Evolutionary conservation across 768 basidiomycete genomes (phyloP), one percentile per base, ranked within the genome.

Genomic region (Wakefieldia striispora): DNA sequence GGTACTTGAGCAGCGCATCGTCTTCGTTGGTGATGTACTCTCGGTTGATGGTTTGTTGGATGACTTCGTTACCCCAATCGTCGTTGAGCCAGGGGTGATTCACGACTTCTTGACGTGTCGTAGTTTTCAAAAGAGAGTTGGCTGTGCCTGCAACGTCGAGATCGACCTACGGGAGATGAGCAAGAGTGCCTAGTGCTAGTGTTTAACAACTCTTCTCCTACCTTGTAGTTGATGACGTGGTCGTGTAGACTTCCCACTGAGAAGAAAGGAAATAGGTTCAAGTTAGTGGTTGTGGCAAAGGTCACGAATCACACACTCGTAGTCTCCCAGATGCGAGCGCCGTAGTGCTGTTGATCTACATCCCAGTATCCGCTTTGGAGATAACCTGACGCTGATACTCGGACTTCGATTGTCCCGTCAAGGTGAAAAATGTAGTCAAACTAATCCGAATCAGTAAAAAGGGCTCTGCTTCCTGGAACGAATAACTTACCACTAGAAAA

Each of bases 341-440:
- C 84, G 56, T 84, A 84, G 0, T 67, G 57, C 4, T 68, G 68
- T 63, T 82, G 77, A 16, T 71, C 60, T 1, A 69, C 51, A 29
- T 78, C 75, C 76, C 80, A 84, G 60, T 73, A 81, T 12, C 78
- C 82, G 38, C 79, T 82, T 67, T 85, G 84, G 45, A 86, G 69
- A 59, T 86, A 86, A 2, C 84, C 84, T 4, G 82, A 84, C 0
- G 84, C 84, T 8, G 83, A 84, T 16, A 84, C 27, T 2, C 80
- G 73, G n/a, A 84, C 80, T 67, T 86, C 84, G 20, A 86, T 75
- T 3, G 82, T 83, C 4, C 84, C 83, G 53, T 86, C 84, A 16
- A 83, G 61, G 49, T 79, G 76, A 71, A 85, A 84, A 2, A 77
- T 78, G 60, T 84, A 85, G 55, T 85, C 84, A 59, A 84, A 85